A percentile compares a stretch with the other conserved stretches of the same genome.
Evolutionary conservation across 345 rosid genomes (phyloP).

Genomic region (Microthlaspi erraticum): DNA sequence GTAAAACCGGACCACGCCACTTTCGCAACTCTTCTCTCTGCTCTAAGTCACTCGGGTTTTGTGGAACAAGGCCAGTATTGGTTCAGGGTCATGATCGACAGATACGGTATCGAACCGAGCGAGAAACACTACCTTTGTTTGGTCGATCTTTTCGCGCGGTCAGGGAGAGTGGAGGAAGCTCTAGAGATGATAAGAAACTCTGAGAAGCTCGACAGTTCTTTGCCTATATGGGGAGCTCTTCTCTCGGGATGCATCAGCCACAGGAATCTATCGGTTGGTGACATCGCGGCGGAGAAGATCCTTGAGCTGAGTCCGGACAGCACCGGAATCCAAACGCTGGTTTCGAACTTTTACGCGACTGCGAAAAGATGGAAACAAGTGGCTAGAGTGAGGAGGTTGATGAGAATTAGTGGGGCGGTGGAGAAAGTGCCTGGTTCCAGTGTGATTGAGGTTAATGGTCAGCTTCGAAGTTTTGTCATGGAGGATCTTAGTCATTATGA

Average conservation of each 20-base stretch:
- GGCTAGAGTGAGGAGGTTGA: conserved; percentile 60
- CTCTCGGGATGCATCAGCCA: conserved; percentile 76
- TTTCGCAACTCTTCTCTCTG: conserved; percentile 73
- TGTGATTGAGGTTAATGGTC: conserved; percentile 63
- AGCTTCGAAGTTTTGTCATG: conserved; percentile 60
- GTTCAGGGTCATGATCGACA: conserved; percentile 56
- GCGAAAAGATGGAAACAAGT: conserved; percentile 63
- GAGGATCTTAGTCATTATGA: conserved; percentile 65
- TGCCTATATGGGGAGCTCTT: conserved; percentile 76
- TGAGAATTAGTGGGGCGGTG: conserved; percentile 56
- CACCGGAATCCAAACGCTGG: conserved; percentile 62
- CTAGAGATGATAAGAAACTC: conserved; percentile 52
- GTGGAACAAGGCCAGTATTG: conserved; percentile 67
- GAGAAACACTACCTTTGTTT: conserved; percentile 73
- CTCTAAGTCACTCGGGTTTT: conserved; percentile 71
- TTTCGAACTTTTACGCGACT: conserved; percentile 73
- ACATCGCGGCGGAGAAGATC: conserved; percentile 63
- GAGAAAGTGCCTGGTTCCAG: conserved; percentile 75
- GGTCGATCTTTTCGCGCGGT: conserved; percentile 78
- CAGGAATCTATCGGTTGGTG: conserved; percentile 57
- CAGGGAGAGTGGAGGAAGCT: conserved; percentile 74
- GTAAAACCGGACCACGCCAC: conserved; percentile 68
- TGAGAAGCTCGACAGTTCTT: conserved; percentile 51
- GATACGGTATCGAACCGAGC: conserved; percentile 55
- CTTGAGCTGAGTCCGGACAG: conserved; percentile 62